Evolutionary conservation across 495 filamentous ascomycete genomes (phyloP).

Genomic region (Aspergillus panamensis): DNA sequence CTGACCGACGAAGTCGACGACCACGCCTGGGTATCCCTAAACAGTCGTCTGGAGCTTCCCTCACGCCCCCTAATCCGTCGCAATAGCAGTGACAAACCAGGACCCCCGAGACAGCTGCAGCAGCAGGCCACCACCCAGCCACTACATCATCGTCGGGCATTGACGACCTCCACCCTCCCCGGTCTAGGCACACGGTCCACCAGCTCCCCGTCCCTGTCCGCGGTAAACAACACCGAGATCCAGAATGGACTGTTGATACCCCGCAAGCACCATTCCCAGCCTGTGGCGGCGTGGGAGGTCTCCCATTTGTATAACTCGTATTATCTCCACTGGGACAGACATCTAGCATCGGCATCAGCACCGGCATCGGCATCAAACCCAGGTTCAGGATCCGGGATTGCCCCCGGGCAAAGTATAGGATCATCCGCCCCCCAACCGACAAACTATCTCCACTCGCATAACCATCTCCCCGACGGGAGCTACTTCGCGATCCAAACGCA

Average conservation of each 20-base stretch:
- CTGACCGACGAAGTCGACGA: conserved; percentile 48
- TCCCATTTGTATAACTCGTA: conserved; percentile 15
- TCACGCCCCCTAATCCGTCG: conserved; percentile 33
- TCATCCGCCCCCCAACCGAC: not conserved
- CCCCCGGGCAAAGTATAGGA: too few relatives aligned
- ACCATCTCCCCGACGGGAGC: not conserved
- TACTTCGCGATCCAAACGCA: not conserved
- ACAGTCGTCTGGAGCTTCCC: conserved; percentile 67
- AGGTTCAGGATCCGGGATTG: too few relatives aligned
- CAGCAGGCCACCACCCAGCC: not conserved
- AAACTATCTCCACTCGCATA: not conserved
- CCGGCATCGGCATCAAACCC: not conserved
- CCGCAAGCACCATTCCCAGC: not conserved
- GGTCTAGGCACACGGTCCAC: conserved; percentile 3
- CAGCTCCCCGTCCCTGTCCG: conserved; percentile 7
- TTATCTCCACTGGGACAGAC: not conserved
- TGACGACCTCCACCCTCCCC: conserved; percentile 33
- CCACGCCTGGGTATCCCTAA: conserved; percentile 67
- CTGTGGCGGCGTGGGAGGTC: not conserved
- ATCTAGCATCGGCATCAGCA: too few relatives aligned
- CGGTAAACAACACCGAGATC: conserved; percentile 22
- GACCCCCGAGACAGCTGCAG: not conserved
- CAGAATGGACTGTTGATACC: not conserved
- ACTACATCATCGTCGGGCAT: conserved; percentile 36
- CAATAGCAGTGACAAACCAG: conserved; percentile 11